Conservation (phyloP, 305 asterid species). For the Rubia balearica region DNA sequence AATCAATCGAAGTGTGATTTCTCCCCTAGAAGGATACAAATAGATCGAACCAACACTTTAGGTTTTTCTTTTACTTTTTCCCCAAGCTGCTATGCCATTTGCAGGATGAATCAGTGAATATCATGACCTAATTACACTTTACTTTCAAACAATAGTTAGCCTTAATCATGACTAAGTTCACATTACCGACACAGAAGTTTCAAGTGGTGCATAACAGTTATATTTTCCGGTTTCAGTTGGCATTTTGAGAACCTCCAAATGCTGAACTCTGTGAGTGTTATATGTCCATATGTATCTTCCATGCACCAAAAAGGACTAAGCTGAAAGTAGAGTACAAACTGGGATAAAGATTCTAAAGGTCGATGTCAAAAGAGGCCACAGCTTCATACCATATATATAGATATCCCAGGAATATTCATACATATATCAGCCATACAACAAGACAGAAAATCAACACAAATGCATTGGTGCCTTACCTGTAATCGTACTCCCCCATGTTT, state of each 20-base stretch:
- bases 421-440: not conserved
- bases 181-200: not conserved
- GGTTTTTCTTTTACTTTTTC: not conserved
- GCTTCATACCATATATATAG: not conserved
- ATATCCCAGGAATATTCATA: not conserved
- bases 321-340: not conserved
- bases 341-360: not conserved
- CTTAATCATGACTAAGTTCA: not conserved
- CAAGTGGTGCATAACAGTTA: not conserved
- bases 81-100: not conserved
- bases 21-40: not conserved
- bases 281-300: not conserved
- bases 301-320: not conserved
- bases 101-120: not conserved
- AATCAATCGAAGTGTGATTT: not conserved
- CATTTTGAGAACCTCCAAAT: not conserved
- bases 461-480: conserved; percentile 50
- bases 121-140: not conserved
- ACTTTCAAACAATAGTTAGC: not conserved
- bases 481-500: conserved; percentile 76
- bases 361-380: not conserved
- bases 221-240: not conserved
- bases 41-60: not conserved
- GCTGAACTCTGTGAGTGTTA: not conserved
- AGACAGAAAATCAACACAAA: not conserved